Percentiles rank a stretch among this genome's conserved stretches.
Conservation (phyloP, 306 rosid genomes). For the Corylus avellana region DNA sequence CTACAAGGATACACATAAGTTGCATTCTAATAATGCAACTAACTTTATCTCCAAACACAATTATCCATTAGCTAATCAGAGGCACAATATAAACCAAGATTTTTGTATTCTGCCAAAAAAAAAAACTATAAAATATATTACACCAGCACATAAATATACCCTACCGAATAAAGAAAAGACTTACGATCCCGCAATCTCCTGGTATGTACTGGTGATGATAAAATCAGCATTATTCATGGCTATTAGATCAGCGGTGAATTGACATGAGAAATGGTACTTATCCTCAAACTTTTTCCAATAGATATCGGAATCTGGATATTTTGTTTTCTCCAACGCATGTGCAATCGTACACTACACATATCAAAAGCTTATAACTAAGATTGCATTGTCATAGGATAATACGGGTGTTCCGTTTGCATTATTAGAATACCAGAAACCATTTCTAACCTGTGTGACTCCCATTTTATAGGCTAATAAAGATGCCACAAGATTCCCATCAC, state of each 20-base stretch:
- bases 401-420: slow-evolving; percentile 10
- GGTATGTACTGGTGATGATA: slow-evolving; percentile 96
- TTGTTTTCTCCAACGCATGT: slow-evolving; percentile 92
- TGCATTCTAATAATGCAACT: not conserved
- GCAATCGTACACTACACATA: slow-evolving; percentile 82
- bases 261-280: slow-evolving; percentile 89
- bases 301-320: slow-evolving; percentile 85
- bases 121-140: not conserved
- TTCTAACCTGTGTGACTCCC: slow-evolving; percentile 90
- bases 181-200: slow-evolving; percentile 96
- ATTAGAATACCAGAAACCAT: slow-evolving; percentile 9
- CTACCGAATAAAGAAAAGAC: slow-evolving; percentile 32
- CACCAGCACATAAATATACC: not conserved
- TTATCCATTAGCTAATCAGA: not conserved
- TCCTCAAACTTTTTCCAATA: slow-evolving; percentile 88
- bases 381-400: slow-evolving; percentile 15
- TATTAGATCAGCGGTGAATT: slow-evolving; percentile 88
- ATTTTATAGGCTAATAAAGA: slow-evolving; percentile 83
- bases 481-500: slow-evolving; percentile 95
- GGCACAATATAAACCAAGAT: not conserved
- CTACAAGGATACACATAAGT: not conserved
- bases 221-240: slow-evolving; percentile 97
- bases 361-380: slow-evolving; percentile 25
- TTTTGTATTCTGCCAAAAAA: not conserved
- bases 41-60: slow-evolving; percentile 14